Evolutionary conservation across 2,329 filamentous ascomycete genomes (phyloP).

Genomic region (Coniella lustricola): DNA sequence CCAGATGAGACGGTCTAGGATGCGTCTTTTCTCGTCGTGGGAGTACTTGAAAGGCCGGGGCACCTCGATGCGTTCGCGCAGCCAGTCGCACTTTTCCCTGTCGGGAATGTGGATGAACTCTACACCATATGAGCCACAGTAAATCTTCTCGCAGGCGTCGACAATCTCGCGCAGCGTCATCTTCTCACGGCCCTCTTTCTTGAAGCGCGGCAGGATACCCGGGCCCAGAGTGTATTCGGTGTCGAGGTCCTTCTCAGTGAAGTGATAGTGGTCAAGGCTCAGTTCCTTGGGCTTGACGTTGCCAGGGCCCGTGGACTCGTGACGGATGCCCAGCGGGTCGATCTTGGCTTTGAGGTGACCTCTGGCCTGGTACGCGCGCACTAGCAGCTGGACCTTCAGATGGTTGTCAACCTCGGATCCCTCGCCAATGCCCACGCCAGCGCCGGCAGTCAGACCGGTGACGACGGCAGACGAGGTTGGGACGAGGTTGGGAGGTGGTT

Average conservation of each 20-base stretch:
- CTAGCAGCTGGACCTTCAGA: conserved; percentile 93
- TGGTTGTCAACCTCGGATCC: conserved; percentile 89
- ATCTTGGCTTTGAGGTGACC: conserved; percentile 98
- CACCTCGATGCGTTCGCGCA: conserved; percentile 89
- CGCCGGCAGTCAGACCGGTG: conserved; percentile 62
- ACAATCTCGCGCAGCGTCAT: conserved; percentile 97
- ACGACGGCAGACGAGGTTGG: conserved; percentile 74
- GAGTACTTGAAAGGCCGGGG: conserved; percentile 95
- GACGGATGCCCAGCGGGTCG: conserved; percentile 89
- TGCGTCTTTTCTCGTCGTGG: conserved; percentile 95
- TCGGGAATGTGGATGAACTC: conserved; percentile 99
- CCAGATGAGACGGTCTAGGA: conserved; percentile 97
- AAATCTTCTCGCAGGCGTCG: conserved; percentile 85
- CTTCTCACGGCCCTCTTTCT: conserved; percentile 79
- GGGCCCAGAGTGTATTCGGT: conserved; percentile 87
- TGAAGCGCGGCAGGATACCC: conserved; percentile 91
- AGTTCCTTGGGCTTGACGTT: conserved; percentile 89
- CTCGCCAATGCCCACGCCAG: conserved; percentile 57
- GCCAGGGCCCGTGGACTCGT: conserved; percentile 74
- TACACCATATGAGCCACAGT: conserved; percentile 94
- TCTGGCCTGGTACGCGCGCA: conserved; percentile 94
- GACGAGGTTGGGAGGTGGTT: conserved; percentile 86
- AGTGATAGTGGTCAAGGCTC: conserved; percentile 87
- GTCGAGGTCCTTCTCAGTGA: conserved; percentile 89
- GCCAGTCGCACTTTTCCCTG: conserved; percentile 96